Evolutionary conservation across 2,329 filamentous ascomycete genomes (phyloP).

Genomic region (Zymoseptoria crescenta): DNA sequence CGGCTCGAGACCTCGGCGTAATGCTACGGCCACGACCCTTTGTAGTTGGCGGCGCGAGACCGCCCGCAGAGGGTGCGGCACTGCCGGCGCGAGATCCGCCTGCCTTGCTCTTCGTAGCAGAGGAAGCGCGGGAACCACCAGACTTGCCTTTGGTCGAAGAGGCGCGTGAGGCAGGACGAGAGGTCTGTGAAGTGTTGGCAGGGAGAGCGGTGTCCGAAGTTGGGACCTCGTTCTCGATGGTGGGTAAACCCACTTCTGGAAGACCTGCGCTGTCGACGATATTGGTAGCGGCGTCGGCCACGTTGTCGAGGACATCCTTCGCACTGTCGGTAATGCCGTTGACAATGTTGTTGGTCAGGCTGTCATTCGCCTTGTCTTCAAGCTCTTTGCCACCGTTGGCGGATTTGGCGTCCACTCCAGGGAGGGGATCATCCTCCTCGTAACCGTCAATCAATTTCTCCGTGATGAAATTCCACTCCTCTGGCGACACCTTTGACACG

Average conservation of each 20-base stretch:
- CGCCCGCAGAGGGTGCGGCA: constrained; percentile 8
- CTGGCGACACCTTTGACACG: constrained; percentile 59
- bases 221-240: constrained; percentile 5
- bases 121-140: constrained; percentile 6
- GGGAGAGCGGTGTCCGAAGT: constrained; percentile 11
- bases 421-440: constrained; percentile 13
- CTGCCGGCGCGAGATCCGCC: constrained; percentile 6
- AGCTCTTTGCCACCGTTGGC: neutral
- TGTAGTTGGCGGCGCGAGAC: constrained; percentile 3
- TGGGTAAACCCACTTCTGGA: constrained; percentile 2
- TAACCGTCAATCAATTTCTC: constrained; percentile 25
- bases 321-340: neutral
- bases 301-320: constrained; percentile 12
- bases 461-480: constrained; percentile 60
- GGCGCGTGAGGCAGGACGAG: constrained; percentile 11
- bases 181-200: constrained; percentile 7
- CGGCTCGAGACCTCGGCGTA: constrained; percentile 10
- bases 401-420: constrained; percentile 1
- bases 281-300: constrained; percentile 31
- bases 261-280: constrained; percentile 18
- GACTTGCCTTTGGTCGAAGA: neutral
- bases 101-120: neutral
- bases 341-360: neutral
- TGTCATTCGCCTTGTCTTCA: neutral
- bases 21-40: constrained; percentile 10